Conservation (phyloP, 768 basidiomycete genomes). For the Galerina sulciceps region DNA sequence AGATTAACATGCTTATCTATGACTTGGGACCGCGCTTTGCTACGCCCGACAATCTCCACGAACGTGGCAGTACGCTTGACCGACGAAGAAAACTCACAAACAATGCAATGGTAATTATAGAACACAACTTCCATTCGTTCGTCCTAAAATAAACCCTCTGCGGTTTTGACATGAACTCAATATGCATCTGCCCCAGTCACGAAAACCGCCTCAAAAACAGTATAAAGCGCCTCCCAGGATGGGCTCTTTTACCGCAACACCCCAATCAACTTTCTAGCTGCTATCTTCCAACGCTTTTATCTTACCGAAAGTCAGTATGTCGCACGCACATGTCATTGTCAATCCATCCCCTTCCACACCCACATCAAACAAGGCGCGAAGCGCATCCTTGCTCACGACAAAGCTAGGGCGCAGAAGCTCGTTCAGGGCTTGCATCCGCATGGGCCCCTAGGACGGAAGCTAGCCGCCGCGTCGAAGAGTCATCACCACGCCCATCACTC, state of each 20-base stretch:
- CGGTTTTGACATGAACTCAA: background rate
- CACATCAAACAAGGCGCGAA: conserved; percentile 47
- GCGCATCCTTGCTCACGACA: conserved; percentile 56
- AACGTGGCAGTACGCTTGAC: background rate
- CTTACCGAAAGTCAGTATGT: conserved; percentile 5
- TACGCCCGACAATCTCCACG: background rate
- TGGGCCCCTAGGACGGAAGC: conserved; percentile 45
- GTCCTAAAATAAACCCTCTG: background rate
- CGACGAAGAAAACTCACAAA: background rate
- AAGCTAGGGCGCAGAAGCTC: conserved; percentile 58
- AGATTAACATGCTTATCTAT: background rate
- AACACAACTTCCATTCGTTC: background rate
- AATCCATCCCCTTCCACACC: conserved; percentile 46
- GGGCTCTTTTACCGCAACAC: background rate
- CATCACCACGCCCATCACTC: conserved; percentile 24
- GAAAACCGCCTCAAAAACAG: background rate
- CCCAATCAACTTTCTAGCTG: background rate
- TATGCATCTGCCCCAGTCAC: background rate
- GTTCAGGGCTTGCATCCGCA: conserved; percentile 57
- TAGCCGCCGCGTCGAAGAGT: background rate
- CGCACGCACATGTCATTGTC: conserved; percentile 6
- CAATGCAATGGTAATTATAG: background rate
- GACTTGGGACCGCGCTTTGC: background rate
- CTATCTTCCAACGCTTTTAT: background rate
- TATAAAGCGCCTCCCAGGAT: background rate